A percentile compares a stretch with the other conserved stretches of the same genome.
Conservation (phyloP, 306 rosid species). For the Acacia crassicarpa region DNA sequence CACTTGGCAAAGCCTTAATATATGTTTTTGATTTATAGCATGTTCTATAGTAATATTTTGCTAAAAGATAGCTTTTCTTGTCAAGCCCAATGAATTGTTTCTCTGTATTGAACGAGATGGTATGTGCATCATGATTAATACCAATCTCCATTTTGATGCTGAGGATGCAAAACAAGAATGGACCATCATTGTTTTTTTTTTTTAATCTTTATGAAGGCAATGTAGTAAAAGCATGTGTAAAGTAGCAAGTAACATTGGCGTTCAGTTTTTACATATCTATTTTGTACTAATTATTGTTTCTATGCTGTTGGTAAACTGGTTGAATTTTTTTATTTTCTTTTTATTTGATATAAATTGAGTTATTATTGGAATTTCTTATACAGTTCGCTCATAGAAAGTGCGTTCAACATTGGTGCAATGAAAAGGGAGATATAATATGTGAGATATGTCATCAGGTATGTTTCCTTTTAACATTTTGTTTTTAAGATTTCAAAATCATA, state of each 20-base stretch:
- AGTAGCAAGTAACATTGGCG: conserved; percentile 6
- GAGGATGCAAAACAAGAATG: not conserved
- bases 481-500: not conserved
- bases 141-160: not conserved
- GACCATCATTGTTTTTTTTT: not conserved
- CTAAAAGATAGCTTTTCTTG: not conserved
- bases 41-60: not conserved
- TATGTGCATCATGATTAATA: not conserved
- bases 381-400: conserved; percentile 96
- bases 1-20: not conserved
- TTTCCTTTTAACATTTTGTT: not conserved
- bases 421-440: conserved; percentile 87
- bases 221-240: not conserved
- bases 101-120: not conserved
- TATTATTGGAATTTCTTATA: not conserved
- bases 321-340: not conserved
- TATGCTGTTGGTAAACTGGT: not conserved
- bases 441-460: conserved; percentile 91
- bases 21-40: not conserved
- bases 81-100: not conserved
- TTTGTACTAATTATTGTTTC: not conserved
- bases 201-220: not conserved
- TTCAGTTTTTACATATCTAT: not conserved
- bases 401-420: conserved; percentile 90
- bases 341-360: not conserved